Base-by-base conservation (phyloP, 371 early-diverging fungal species). In the Mortierella sp. region DNA sequence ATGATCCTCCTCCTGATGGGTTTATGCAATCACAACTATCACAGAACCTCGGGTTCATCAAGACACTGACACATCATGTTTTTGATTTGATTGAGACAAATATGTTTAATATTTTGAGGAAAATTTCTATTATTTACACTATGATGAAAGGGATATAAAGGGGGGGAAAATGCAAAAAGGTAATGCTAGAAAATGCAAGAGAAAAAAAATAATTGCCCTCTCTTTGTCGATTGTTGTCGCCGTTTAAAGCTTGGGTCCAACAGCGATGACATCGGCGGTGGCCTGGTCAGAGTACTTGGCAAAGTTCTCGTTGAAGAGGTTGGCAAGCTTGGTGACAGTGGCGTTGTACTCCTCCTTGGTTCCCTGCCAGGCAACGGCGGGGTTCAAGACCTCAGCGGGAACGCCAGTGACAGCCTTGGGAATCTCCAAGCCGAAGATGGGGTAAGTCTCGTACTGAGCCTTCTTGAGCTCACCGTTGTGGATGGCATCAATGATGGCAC, bases 401-500 rank as follows among this genome's bases (percentile, higher is more conserved):
- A 98, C 97, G 58, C 90, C 90, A 28, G 94, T 64, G 82, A 69
- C 85, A 7, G 75, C 67, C 67, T 86, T 96, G 67, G 99, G 99
- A 73, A 98, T 95, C 71, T 88, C 76, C 50, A 98, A 89, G 80
- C 92, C 92, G 83, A 98, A 98, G 80, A 94, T 88, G 1, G 94
- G 95, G 78, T 95, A 94, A 76, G 79, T 89, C 45, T 90, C 90
- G 84, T 90, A 97, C 66, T 95, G 90, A 24, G 94, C 94, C 41
- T 93, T 88, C 72, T 92, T 90, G 58, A 97, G 89, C 83, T 95
- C 95, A 62, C 97, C 97, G 55, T 85, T 91, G 91, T 97, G 97
- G 85, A 98, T 97, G 57, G 98, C 94, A 79, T 98, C 98, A 76
- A 98, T 91, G 84, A 98, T 97, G 63, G 96, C 97, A 69, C 99